Conservation (phyloP, 345 rosid genomes). For the Jatropha curcas region DNA sequence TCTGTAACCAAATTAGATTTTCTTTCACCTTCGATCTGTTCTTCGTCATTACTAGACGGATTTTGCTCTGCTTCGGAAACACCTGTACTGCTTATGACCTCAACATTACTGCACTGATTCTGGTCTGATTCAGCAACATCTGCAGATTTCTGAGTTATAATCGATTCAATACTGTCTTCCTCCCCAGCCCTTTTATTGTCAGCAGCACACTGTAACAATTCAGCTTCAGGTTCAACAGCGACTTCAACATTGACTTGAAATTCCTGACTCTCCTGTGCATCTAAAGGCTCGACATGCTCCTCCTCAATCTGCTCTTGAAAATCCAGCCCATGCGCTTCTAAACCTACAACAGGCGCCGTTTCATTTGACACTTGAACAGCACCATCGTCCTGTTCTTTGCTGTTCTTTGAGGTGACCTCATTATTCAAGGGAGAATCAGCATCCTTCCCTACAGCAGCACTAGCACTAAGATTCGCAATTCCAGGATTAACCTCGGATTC, state of each 20-base stretch:
- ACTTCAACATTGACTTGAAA: neutral
- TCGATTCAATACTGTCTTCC: neutral
- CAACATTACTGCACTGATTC: neutral
- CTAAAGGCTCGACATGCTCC: neutral
- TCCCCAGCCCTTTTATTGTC: neutral
- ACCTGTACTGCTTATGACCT: neutral
- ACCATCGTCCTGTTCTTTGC: neutral
- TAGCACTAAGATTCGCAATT: neutral
- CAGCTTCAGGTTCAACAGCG: neutral
- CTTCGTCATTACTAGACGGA: constrained; percentile 13
- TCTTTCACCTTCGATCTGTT: constrained; percentile 20
- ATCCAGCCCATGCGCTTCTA: neutral
- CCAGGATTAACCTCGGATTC: neutral
- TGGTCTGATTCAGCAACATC: neutral
- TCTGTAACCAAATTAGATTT: constrained; percentile 24
- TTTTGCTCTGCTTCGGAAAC: neutral
- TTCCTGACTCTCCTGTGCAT: neutral
- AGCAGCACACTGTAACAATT: neutral
- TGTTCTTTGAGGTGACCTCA: neutral
- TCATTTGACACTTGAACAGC: neutral
- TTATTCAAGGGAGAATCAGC: neutral
- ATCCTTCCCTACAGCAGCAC: neutral
- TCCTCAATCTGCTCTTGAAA: neutral
- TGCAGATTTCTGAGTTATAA: neutral
- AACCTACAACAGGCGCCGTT: no score